A percentile compares a stretch with the other conserved stretches of the same genome.
These are phyloP conservation scores for Ogataea populi-albae DNA, from an alignment of 805 yeast genomes.

Conservation along the genomic window DNA sequence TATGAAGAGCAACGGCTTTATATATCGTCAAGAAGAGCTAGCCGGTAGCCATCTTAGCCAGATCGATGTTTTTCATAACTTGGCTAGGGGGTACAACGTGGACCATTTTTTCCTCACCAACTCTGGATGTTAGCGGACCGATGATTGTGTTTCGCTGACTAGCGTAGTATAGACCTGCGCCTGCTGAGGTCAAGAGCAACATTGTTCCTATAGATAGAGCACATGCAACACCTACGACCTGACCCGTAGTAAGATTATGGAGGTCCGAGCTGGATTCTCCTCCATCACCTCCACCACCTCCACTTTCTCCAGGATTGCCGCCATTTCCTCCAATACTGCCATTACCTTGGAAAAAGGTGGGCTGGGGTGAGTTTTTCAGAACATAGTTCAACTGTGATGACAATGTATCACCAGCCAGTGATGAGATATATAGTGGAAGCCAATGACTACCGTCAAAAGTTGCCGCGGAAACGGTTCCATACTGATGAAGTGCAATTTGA, in stretches of 20 bases:
- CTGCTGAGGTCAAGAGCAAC: slow-evolving; percentile 35
- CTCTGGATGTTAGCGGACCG: slow-evolving; percentile 49
- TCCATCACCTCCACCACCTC: background rate
- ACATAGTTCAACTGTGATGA: slow-evolving; percentile 28
- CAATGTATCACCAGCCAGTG: slow-evolving; percentile 26
- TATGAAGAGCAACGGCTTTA: too few relatives aligned
- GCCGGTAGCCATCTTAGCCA: slow-evolving; percentile 17
- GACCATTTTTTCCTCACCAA: slow-evolving; percentile 59
- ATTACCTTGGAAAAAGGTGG: slow-evolving; percentile 22
- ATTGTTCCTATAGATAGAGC: slow-evolving; percentile 62
- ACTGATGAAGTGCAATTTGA: slow-evolving; percentile 41
- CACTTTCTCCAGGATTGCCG: too few relatives aligned
- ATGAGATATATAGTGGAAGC: slow-evolving; percentile 60
- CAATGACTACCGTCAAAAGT: slow-evolving; percentile 63
- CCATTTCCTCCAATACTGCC: background rate
- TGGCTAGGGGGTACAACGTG: slow-evolving; percentile 60
- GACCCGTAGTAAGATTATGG: slow-evolving; percentile 47
- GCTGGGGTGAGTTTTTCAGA: slow-evolving; percentile 38
- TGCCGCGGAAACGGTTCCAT: slow-evolving; percentile 61
- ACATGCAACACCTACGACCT: slow-evolving; percentile 63
- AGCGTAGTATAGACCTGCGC: slow-evolving; percentile 38
- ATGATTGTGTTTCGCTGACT: slow-evolving; percentile 40
- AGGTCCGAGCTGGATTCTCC: slow-evolving; percentile 1
- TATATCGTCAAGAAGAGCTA: too few relatives aligned
- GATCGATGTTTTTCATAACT: slow-evolving; percentile 31